Base-by-base conservation (phyloP, 179 eudicot genomes). In the Drosera spatulata region DNA sequence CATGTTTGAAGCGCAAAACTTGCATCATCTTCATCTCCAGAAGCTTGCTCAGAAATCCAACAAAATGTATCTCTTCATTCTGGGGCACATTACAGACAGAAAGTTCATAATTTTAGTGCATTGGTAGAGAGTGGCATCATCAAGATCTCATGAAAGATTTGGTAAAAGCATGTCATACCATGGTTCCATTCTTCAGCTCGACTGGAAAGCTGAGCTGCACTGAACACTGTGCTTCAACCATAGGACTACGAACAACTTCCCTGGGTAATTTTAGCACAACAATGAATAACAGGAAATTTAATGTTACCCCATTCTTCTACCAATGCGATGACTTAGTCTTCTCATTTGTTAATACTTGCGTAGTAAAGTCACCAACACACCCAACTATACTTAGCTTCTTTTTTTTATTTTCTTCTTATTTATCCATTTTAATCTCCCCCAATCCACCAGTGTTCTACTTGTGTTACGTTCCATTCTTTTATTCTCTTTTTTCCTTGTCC, bases 151-250 rank as follows among this genome's bases (percentile, higher is more conserved):
- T 11, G 10, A 56, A 7, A 46, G 37, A 62, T 47, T 45, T 46
- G 46, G 49, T 52, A 22, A 62, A 41, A 41, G 45, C 42, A 58
- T 53, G 39, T 54, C 77, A 53, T 61, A 89, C 97, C 91, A 90
- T 87, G 58, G 69, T 67, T 66, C 82, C 88, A 82, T 77, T 84
- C 76, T 80, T 79, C 63, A 90, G 75, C 75, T 80, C 83, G 22
- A 87, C 89, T 33, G 91, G 95, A 78, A 90, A 90, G 81, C 84
- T 80, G 65, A 90, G 64, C 74, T 86, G 97, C 61, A 90, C 97
- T 7, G 88, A 87, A 71, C 97, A 90, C 52, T 87, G 97, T 65
- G 85, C 97, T 77, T 90, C 95, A 71, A 90, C 91, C 97, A 90
- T 90, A 47, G 95, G 97, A 68, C 87, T 82, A 57, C 80, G 77